Percentiles rank a stretch among this genome's conserved stretches.
Evolutionary conservation across 176 grass and related monocot species (phyloP).

Genomic region (Puccinellia tenuiflora): DNA sequence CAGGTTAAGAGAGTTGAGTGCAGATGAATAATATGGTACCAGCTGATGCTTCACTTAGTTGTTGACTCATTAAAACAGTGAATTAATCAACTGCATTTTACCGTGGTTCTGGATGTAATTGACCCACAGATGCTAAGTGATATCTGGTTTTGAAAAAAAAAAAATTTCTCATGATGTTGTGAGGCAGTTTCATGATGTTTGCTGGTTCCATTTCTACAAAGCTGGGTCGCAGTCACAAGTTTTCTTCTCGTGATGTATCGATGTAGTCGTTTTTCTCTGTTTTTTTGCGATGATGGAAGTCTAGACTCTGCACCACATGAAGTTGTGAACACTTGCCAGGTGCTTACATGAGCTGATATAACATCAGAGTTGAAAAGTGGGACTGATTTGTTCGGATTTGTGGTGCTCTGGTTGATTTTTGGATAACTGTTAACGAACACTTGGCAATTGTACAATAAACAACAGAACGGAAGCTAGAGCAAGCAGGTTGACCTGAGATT

Average conservation of each 20-base stretch:
- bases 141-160: too few relatives aligned
- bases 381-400: too few relatives aligned
- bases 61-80: neutral
- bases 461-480: too few relatives aligned
- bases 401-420: too few relatives aligned
- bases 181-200: neutral
- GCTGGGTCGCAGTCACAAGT: neutral
- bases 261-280: neutral
- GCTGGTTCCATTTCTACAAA: neutral
- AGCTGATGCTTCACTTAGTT: neutral
- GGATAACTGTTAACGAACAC: too few relatives aligned
- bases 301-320: neutral
- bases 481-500: too few relatives aligned
- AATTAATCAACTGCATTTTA: neutral
- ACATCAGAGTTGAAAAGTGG: too few relatives aligned
- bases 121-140: neutral
- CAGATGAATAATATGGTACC: slow-evolving; percentile 5
- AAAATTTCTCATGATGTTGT: neutral
- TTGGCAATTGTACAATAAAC: too few relatives aligned
- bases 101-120: neutral
- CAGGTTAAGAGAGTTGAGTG: slow-evolving; percentile 32
- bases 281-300: neutral
- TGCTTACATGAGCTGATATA: too few relatives aligned
- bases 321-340: neutral
- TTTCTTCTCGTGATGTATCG: neutral